A percentile compares a stretch with the other conserved stretches of the same genome.
These are phyloP conservation scores for Phytophthora pinifolia DNA, from an alignment of 352 stramenopile species.

Conservation along the genomic window DNA sequence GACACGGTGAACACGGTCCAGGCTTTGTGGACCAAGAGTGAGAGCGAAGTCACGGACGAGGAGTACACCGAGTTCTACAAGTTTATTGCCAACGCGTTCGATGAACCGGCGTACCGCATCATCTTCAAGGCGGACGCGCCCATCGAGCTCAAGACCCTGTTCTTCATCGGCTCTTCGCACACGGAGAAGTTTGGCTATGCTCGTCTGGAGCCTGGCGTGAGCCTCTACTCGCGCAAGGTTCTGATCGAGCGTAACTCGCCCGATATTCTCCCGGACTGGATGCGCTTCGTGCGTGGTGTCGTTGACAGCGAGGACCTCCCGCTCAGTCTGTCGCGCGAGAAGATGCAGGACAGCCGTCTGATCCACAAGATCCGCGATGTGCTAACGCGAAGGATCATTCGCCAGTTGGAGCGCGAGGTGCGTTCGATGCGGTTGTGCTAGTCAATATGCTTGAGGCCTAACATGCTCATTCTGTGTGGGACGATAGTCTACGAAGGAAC, in stretches of 20 bases:
- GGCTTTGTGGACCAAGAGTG: constrained; percentile 97
- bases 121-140: constrained; percentile 99
- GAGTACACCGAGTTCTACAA: constrained; percentile 98
- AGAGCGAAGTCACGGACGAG: constrained; percentile 95
- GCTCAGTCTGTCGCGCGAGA: constrained; percentile 98
- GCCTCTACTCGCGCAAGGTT: constrained; percentile 98
- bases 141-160: constrained; percentile 97
- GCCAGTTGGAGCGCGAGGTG: constrained; percentile 81
- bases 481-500: constrained; percentile 90
- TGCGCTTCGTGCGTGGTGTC: constrained; percentile 89
- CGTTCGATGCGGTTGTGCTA: constrained; percentile 2
- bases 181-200: constrained; percentile 97
- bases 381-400: constrained; percentile 93
- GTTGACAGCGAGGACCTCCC: constrained; percentile 99
- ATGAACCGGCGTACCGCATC: constrained; percentile 93
- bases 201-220: constrained; percentile 96
- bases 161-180: constrained; percentile 97
- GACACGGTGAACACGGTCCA: constrained; percentile 98
- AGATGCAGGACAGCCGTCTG: constrained; percentile 98
- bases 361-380: constrained; percentile 97
- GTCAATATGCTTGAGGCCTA: not conserved
- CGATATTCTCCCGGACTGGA: constrained; percentile 98
- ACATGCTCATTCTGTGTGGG: constrained; percentile 3
- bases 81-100: constrained; percentile 96
- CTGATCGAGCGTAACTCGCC: constrained; percentile 98